Conservation (phyloP, 345 rosid genomes). For the Hirschfeldia incana region DNA sequence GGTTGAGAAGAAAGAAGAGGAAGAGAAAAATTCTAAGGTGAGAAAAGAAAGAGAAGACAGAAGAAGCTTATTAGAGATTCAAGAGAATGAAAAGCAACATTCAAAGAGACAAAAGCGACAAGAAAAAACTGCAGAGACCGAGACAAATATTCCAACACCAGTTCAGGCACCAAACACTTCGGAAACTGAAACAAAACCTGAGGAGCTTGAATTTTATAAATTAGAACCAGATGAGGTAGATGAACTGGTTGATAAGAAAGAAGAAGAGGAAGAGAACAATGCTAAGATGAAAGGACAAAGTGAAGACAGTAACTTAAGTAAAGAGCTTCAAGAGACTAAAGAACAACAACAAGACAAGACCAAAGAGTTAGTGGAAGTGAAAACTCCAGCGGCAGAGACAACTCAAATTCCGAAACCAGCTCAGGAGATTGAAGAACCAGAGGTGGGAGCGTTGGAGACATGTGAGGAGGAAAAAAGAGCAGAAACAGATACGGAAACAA, state of each 20-base stretch:
- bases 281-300: not conserved
- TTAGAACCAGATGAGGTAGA: not conserved
- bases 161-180: not conserved
- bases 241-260: slow-evolving; percentile 11
- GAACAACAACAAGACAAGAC: slow-evolving; percentile 1
- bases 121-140: not conserved
- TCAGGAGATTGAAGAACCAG: slow-evolving; percentile 10
- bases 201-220: not conserved
- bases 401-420: not conserved
- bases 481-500: too few relatives aligned
- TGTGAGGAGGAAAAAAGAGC: too few relatives aligned
- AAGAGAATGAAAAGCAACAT: slow-evolving; percentile 9
- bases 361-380: slow-evolving; percentile 9
- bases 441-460: not conserved
- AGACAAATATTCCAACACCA: not conserved
- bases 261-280: slow-evolving; percentile 2
- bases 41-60: not conserved
- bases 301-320: slow-evolving; percentile 9
- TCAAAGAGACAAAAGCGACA: not conserved
- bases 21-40: not conserved
- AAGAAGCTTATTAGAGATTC: slow-evolving; percentile 2
- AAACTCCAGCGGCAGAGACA: slow-evolving; percentile 2
- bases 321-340: slow-evolving; percentile 17
- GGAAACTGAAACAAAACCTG: slow-evolving; percentile 16
- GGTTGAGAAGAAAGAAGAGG: not conserved